Base-by-base conservation (phyloP, 768 basidiomycete genomes). In the Rhizopogon vesiculosus region DNA sequence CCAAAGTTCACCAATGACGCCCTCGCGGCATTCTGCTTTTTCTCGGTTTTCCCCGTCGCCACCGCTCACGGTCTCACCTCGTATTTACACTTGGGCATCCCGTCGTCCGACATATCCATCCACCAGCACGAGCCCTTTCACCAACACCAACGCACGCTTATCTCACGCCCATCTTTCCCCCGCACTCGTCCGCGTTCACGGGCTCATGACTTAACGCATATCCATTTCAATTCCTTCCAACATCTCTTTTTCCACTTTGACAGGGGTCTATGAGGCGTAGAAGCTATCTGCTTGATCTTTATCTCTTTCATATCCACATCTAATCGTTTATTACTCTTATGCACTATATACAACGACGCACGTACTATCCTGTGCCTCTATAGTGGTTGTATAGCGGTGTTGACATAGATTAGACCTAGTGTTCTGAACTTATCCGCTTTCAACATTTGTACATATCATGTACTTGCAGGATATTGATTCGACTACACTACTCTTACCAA, bases 111-210 rank as follows among this genome's bases (percentile, higher is more conserved):
- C 51, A 57, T 28, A 76, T 72, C 44, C 81, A 71, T 57, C 70
- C 58, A 53, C 67, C 22, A 72, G 76, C n/a, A 35, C 41, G 18
- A 61, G 72, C 12, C 84, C 82, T 7, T 76, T 87, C 51, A 78
- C 80, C 50, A 86, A 85, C 63, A 77, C 79, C 43, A 72, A 66
- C 51, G 84, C 83, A 8, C 81, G 85, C 62, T 75, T 80, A 68
- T 84, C 85, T 19, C 78, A 79, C 41, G 69, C 79, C n/a, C 81
- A 80, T 57, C 76, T 86, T 59, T 72, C 77, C 1, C 73, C 82
- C 4, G 66, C 74, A 28, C 72, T 76, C 55, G 66, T 78, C 55
- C 80, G 76, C 50, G 73, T 77, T 40, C 75, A 77, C 51, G 77
- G 77, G 63, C 70, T 74, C 31, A 63, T 58, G 44, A 63, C 57